Evolutionary conservation across 306 rosid genomes (phyloP), one percentile per base, ranked within the genome.

Genomic region (Lablab purpureus): DNA sequence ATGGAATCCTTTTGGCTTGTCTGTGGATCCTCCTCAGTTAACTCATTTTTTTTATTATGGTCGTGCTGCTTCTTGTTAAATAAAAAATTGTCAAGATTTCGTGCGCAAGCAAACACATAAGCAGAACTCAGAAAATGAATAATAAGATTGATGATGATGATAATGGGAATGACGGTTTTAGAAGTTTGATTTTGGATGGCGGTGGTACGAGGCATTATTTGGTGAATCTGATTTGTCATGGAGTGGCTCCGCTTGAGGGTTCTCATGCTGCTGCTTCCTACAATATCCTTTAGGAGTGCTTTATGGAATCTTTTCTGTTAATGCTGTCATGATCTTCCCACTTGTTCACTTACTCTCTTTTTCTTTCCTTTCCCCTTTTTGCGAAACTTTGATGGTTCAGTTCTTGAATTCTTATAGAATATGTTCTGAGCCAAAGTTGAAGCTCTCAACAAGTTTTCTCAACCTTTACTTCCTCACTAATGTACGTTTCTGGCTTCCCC

Each of bases 231-330:
- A 82, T 73, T 86, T 36, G 75, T 54, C 65, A 21, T 46, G 72
- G 67, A 63, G 77, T 76, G 80, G 84, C 56, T 67, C 50, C 27
- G 34, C 59, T 59, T 60, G 71, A 78, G 75, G 78, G 73, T 74
- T 80, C 79, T 63, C 36, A 46, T 80, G 75, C 45, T 76, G 87
- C 72, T 80, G 12, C 80, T 80, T 71, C 56, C 73, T 67, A 65
- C 78, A 73, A 60, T 54, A 64, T 46, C 79, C 82, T 80, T 75
- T 74, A n/a, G 37, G 71, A 84, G 85, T 87, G 91, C 84, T 77
- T 83, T 85, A 66, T 81, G 72, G 91, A 91, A 87, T 87, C 87
- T 81, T 85, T 62, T 83, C 77, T 79, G 70, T 81, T 84, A 43
- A 80, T 73, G 64, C 55, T 84, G 75, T 74, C 75, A 65, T 75